Evolutionary conservation across 306 rosid species (phyloP).

Genomic region (Quercus dentata): DNA sequence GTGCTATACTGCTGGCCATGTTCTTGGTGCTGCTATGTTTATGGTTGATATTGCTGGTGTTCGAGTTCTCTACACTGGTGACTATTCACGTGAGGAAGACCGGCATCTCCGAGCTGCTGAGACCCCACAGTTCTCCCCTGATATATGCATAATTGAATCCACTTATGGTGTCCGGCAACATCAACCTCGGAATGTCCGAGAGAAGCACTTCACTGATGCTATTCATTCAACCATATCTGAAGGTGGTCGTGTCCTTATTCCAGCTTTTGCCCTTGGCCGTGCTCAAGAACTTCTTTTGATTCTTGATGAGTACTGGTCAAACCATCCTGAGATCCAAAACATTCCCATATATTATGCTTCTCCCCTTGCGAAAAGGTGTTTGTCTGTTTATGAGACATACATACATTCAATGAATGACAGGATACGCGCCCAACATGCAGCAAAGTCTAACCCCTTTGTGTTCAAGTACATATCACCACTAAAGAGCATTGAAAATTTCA

Average conservation of each 20-base stretch:
- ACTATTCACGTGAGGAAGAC: slow-evolving; percentile 96
- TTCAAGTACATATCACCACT: slow-evolving; percentile 81
- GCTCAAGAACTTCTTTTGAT: slow-evolving; percentile 93
- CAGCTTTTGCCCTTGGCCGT: slow-evolving; percentile 90
- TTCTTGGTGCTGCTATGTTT: slow-evolving; percentile 99
- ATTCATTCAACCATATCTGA: slow-evolving; percentile 86
- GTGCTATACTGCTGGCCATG: slow-evolving; percentile 98
- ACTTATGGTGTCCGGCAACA: slow-evolving; percentile 93
- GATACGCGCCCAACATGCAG: slow-evolving; percentile 72
- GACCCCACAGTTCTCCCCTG: slow-evolving; percentile 93
- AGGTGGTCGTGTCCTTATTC: slow-evolving; percentile 96
- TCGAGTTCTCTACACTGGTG: slow-evolving; percentile 93
- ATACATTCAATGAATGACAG: slow-evolving; percentile 96
- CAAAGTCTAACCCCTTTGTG: slow-evolving; percentile 83
- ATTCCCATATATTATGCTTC: slow-evolving; percentile 95
- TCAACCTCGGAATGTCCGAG: slow-evolving; percentile 85
- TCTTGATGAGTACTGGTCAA: slow-evolving; percentile 94
- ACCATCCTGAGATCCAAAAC: slow-evolving; percentile 87
- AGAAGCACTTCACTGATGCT: slow-evolving; percentile 87
- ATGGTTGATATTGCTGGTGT: slow-evolving; percentile 98
- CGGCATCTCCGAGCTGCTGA: slow-evolving; percentile 97
- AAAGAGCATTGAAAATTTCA: slow-evolving; percentile 78
- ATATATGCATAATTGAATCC: slow-evolving; percentile 91
- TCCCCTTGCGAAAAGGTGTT: slow-evolving; percentile 89
- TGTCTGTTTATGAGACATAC: slow-evolving; percentile 91